Evolutionary conservation across 495 filamentous ascomycete species (phyloP), one percentile per base, ranked within the genome.

Genomic region (Talaromyces borbonicus): DNA sequence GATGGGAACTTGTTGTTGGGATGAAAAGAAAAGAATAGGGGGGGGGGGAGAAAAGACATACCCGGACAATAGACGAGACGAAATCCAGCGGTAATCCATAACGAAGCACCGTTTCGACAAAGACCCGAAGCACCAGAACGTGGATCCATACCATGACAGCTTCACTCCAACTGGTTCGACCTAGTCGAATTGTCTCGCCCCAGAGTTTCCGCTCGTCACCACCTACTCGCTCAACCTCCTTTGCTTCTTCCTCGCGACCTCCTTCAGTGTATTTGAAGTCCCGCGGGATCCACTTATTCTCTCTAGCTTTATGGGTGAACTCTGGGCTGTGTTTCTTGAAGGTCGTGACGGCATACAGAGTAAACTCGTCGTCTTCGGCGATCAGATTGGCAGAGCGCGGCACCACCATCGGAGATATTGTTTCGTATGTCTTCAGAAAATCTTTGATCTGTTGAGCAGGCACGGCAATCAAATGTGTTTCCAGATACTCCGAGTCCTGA

Each of bases 111-210:
- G 89, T 95, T 73, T 98, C 92, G 15, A 98, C 92, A 62, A 96
- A 98, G 29, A 98, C 89, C 33, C 92, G 73, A 51, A 98, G 68
- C 4, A 90, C 83, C 58, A 96, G 71, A 12, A 92, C 85, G 61
- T 97, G 93, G 8, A 89, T 70, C 90, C 87, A 93, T 46, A 88
- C 82, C 88, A 95, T 95, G 49, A 93, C 87, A 39, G 80, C 79
- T 62, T 98, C 93, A 53, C 88, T 88, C 77, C 90, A 97, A 22
- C 85, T 87, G 16, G 85, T 93, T 50, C 87, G 73, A 6, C 81
- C 87, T 39, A 95, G 69, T 40, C 87, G 71, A 56, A 98, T 60
- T n/a, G 88, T 88, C 66, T 97, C 89, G 3, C 84, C 85, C 80
- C 85, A 92, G 3, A 94, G 66, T 66, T 89, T 93, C 58, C 79